These are phyloP conservation scores for Phyllostachys edulis DNA, from an alignment of 176 grass and related monocot genomes.

Conservation along the genomic window DNA sequence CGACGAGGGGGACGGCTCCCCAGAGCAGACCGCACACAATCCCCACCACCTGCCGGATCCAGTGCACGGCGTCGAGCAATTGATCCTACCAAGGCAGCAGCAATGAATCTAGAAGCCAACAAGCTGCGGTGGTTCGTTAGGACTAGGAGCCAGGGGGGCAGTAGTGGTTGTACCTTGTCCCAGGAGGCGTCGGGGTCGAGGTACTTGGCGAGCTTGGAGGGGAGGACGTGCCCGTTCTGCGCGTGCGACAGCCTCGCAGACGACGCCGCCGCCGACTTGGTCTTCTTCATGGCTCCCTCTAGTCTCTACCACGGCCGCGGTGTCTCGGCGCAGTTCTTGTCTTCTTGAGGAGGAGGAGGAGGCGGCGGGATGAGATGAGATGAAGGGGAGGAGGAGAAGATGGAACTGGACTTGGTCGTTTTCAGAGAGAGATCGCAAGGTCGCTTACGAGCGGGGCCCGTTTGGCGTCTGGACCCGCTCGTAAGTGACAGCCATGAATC, in stretches of 20 bases:
- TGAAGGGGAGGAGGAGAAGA: too few species aligned
- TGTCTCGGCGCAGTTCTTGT: too few species aligned
- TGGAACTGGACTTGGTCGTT: too few species aligned
- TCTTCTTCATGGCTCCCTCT: background rate
- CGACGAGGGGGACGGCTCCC: constrained; percentile 80
- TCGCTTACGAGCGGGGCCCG: too few species aligned
- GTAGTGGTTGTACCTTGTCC: constrained; percentile 62
- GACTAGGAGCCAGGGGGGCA: too few species aligned
- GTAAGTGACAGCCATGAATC: too few species aligned
- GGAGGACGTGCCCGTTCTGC: constrained; percentile 51
- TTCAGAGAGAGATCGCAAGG: too few species aligned
- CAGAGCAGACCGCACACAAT: constrained; percentile 79
- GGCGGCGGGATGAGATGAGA: too few species aligned
- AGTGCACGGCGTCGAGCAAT: constrained; percentile 81
- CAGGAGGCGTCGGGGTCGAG: constrained; percentile 77
- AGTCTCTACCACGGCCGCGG: too few species aligned
- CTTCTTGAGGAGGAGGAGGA: too few species aligned
- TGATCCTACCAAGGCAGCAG: constrained; percentile 51
- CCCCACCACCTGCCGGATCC: constrained; percentile 84
- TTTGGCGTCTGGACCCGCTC: too few species aligned
- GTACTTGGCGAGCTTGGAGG: constrained; percentile 70
- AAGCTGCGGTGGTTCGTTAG: too few species aligned
- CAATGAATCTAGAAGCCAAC: background rate
- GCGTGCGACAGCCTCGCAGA: constrained; percentile 34
- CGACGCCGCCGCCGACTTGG: constrained; percentile 50